phyloP scores from a whole-genome alignment of 805 yeast species.

The Ogataea pini region DNA sequence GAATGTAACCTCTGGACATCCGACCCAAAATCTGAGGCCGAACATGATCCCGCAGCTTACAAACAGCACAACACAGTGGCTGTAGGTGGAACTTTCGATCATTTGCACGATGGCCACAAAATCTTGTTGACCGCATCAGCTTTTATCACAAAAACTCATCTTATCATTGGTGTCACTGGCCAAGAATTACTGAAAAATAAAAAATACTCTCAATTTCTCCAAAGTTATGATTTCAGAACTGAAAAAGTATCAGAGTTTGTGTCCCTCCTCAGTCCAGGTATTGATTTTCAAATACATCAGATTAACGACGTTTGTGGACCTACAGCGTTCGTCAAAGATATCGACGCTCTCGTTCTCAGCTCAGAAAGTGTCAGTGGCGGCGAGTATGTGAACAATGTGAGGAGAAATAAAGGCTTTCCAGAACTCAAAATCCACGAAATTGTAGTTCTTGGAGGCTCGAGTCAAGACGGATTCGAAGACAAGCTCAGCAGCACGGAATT shows the following conservation, averaged over 20 bases:
- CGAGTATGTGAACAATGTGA: conserved; percentile 61
- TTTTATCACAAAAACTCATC: conserved; percentile 51
- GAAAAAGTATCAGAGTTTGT: conserved; percentile 51
- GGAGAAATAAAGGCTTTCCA: conserved; percentile 57
- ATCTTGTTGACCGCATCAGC: conserved; percentile 74
- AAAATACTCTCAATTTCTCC: conserved; percentile 64
- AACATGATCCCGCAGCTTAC: background rate
- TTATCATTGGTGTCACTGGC: conserved; percentile 87
- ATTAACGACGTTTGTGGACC: conserved; percentile 93
- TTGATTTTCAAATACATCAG: conserved; percentile 54
- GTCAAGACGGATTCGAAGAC: conserved; percentile 53
- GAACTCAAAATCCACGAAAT: conserved; percentile 53
- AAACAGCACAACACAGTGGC: conserved; percentile 42
- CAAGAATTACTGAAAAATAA: conserved; percentile 71
- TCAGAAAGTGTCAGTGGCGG: conserved; percentile 81
- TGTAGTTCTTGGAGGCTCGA: conserved; percentile 60
- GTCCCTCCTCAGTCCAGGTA: conserved; percentile 43
- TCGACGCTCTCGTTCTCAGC: conserved; percentile 80
- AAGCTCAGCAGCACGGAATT: conserved; percentile 86
- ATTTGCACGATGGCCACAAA: conserved; percentile 93
- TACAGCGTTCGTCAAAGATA: conserved; percentile 70
- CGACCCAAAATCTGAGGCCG: background rate
- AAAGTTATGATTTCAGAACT: conserved; percentile 56
- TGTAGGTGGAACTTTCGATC: conserved; percentile 97
- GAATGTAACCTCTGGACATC: background rate